These are phyloP conservation scores for Cicer chorassanicum DNA, from an alignment of 306 rosid species.

Conservation along the genomic window DNA sequence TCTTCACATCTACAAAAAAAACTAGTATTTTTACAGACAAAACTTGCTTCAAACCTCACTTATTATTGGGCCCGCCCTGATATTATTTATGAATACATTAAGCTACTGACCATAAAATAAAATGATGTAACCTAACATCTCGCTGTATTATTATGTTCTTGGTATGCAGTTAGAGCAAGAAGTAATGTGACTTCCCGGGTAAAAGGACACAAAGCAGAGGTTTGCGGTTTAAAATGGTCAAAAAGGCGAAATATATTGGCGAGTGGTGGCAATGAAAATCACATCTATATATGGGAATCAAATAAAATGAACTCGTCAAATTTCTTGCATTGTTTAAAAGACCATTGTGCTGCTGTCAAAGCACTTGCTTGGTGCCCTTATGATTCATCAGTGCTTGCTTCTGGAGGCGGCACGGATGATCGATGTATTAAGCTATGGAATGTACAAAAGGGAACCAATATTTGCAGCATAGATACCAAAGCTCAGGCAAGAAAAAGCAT, in stretches of 20 bases:
- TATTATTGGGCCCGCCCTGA: no score
- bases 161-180: constrained; percentile 62
- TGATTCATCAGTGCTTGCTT: constrained; percentile 67
- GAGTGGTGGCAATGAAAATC: constrained; percentile 86
- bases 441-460: constrained; percentile 60
- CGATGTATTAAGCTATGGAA: constrained; percentile 79
- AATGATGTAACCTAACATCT: not conserved
- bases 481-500: constrained; percentile 47
- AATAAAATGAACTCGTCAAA: constrained; percentile 66
- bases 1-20: no score
- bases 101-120: not conserved
- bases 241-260: constrained; percentile 69
- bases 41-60: no score
- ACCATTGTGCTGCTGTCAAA: constrained; percentile 75
- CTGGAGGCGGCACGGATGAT: constrained; percentile 84
- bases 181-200: constrained; percentile 50
- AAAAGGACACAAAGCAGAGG: constrained; percentile 60
- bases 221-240: constrained; percentile 85
- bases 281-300: constrained; percentile 72
- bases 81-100: not conserved
- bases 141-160: constrained; percentile 13
- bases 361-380: constrained; percentile 90
- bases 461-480: constrained; percentile 60
- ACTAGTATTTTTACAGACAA: no score
- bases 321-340: constrained; percentile 67